Percentiles rank a stretch among this genome's conserved stretches.
Conservation (phyloP, 2,329 filamentous ascomycete genomes). For the Epichloe uncinata region DNA sequence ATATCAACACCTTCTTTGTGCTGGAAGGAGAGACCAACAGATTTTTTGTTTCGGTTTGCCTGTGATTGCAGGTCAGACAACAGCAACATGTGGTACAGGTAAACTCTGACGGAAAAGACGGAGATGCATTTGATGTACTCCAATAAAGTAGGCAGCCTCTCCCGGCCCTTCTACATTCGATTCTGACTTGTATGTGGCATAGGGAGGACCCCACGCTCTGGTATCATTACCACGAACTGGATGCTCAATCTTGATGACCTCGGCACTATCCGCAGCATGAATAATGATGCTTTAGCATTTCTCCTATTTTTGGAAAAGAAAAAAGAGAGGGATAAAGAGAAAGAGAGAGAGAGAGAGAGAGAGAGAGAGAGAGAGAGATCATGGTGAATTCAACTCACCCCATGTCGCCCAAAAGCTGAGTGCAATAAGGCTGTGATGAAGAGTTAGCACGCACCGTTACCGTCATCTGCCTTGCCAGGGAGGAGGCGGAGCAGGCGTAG, state of each 20-base stretch:
- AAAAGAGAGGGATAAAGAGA: not conserved
- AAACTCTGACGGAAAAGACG: not conserved
- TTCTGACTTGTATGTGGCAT: constrained; percentile 59
- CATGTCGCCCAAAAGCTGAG: constrained; percentile 89
- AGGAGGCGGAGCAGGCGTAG: constrained; percentile 5
- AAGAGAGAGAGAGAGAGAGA: not conserved
- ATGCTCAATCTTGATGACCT: constrained; percentile 96
- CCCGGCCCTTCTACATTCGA: constrained; percentile 55
- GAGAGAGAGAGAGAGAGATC: too few species aligned
- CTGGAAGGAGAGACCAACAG: constrained; percentile 80
- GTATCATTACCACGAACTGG: constrained; percentile 87
- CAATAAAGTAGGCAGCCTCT: constrained; percentile 89
- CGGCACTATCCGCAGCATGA: constrained; percentile 45
- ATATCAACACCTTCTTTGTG: constrained; percentile 73
- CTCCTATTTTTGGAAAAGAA: too few species aligned
- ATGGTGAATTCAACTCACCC: constrained; percentile 46
- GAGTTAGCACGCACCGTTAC: not conserved
- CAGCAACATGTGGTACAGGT: not conserved
- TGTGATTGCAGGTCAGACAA: constrained; percentile 20
- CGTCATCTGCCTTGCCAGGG: not conserved
- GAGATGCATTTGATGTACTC: constrained; percentile 39
- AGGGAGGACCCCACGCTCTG: constrained; percentile 90
- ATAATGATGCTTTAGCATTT: not conserved
- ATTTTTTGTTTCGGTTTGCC: constrained; percentile 97
- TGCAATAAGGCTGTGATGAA: constrained; percentile 73